Evolutionary conservation across 257 asterid genomes (phyloP).

Genomic region (Gentiana dahurica): DNA sequence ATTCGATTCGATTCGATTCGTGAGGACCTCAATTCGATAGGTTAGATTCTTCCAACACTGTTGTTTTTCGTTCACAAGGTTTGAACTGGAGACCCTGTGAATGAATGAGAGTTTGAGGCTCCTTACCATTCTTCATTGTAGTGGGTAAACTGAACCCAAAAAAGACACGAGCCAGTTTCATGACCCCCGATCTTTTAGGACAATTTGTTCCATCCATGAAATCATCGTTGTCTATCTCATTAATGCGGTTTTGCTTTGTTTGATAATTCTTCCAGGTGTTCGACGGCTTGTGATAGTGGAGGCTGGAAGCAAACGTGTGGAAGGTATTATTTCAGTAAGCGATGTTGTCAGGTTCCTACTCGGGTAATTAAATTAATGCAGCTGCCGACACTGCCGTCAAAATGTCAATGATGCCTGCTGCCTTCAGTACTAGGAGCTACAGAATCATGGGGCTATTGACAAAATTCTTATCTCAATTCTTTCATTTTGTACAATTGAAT

Average conservation of each 20-base stretch:
- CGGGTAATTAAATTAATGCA: slow-evolving; percentile 27
- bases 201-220: not conserved
- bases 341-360: slow-evolving; percentile 67
- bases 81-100: too few relatives aligned
- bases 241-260: not conserved
- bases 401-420: slow-evolving; percentile 3
- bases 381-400: slow-evolving; percentile 5
- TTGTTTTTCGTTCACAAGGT: too few relatives aligned
- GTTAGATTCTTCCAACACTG: too few relatives aligned
- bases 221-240: not conserved
- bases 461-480: slow-evolving; percentile 18
- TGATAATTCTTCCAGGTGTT: slow-evolving; percentile 42
- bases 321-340: slow-evolving; percentile 61
- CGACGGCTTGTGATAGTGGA: slow-evolving; percentile 70
- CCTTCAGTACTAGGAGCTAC: slow-evolving; percentile 7
- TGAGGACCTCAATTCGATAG: too few relatives aligned
- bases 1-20: too few relatives aligned
- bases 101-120: too few relatives aligned
- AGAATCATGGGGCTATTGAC: slow-evolving; percentile 1
- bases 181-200: too few relatives aligned
- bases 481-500: slow-evolving; percentile 25
- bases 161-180: too few relatives aligned
- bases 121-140: too few relatives aligned
- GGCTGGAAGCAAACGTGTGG: slow-evolving; percentile 91
- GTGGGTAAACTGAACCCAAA: too few relatives aligned